Conservation (phyloP, 2,329 filamentous ascomycete species). For the Ophiostoma angusticollis region DNA sequence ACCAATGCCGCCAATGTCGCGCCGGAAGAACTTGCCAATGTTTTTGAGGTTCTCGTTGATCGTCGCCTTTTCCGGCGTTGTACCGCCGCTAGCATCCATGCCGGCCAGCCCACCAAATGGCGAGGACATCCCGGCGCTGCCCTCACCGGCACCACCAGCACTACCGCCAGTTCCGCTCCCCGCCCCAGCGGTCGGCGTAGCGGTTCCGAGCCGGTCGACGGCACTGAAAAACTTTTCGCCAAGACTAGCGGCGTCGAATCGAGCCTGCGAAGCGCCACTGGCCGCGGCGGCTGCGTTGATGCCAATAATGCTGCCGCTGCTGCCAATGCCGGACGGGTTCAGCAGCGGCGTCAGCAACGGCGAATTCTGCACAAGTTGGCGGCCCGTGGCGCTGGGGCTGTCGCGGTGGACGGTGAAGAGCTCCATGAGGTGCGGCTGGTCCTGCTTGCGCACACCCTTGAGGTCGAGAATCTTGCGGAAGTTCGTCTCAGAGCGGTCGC, state of each 20-base stretch:
- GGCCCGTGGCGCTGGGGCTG: conserved; percentile 48
- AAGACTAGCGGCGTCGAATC: conserved; percentile 28
- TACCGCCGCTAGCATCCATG: conserved; percentile 1
- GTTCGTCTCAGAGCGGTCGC: conserved; percentile 82
- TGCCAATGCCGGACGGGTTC: conserved; percentile 27
- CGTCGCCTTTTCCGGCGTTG: conserved; percentile 44
- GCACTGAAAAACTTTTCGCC: conserved; percentile 83
- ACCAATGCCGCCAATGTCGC: conserved; percentile 72
- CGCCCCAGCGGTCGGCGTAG: too few relatives aligned
- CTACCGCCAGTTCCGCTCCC: too few relatives aligned
- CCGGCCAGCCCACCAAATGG: conserved; percentile 1
- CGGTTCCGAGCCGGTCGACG: conserved; percentile 62
- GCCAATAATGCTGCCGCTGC: conserved; percentile 27
- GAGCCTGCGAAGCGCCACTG: neutral
- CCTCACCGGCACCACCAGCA: conserved; percentile 20
- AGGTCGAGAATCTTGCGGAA: conserved; percentile 94
- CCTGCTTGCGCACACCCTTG: conserved; percentile 78
- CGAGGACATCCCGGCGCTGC: conserved; percentile 21
- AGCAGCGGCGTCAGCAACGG: conserved; percentile 59
- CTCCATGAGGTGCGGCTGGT: conserved; percentile 73
- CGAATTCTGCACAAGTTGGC: conserved; percentile 56
- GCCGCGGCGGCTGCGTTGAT: conserved; percentile 15
- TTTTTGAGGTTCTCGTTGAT: conserved; percentile 92
- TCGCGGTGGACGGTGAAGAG: conserved; percentile 73
- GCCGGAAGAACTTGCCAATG: conserved; percentile 89